Evolutionary conservation across 495 filamentous ascomycete species (phyloP).

Genomic region (Hapsidospora chrysogenum): DNA sequence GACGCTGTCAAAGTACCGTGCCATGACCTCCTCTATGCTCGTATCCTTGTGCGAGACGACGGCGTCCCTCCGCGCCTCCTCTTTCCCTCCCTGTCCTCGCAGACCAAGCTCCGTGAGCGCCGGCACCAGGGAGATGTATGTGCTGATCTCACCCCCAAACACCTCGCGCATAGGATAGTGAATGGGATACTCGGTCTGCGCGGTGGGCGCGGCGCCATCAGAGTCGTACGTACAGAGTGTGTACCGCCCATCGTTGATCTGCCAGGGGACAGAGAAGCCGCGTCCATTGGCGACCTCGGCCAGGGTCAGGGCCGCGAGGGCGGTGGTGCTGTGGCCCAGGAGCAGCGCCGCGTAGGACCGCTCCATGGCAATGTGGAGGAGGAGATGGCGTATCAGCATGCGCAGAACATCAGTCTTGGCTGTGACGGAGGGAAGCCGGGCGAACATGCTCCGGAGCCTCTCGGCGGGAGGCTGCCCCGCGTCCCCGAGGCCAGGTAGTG

Average conservation of each 20-base stretch:
- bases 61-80: conserved; percentile 10
- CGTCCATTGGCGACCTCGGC: conserved; percentile 81
- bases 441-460: conserved; percentile 35
- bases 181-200: conserved; percentile 1
- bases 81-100: neutral
- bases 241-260: conserved; percentile 54
- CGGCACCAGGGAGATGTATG: conserved; percentile 37
- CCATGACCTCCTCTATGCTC: conserved; percentile 83
- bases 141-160: conserved; percentile 57
- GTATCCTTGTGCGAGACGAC: conserved; percentile 52
- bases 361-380: conserved; percentile 43
- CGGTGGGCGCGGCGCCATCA: neutral
- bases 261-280: conserved; percentile 67
- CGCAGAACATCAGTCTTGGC: conserved; percentile 57
- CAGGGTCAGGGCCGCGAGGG: conserved; percentile 72
- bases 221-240: conserved; percentile 33
- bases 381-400: conserved; percentile 50
- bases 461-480: conserved; percentile 17
- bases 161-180: conserved; percentile 49
- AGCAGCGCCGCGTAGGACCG: conserved; percentile 50
- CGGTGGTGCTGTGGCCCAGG: conserved; percentile 74
- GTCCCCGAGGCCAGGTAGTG: conserved; percentile 12
- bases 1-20: conserved; percentile 71
- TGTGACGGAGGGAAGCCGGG: conserved; percentile 47
- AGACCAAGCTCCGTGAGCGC: conserved; percentile 8